Percentiles rank a stretch among this genome's conserved stretches.
These are phyloP conservation scores for Sorghum bicolor DNA, from an alignment of 176 grass and related monocot species.

Conservation along the genomic window DNA sequence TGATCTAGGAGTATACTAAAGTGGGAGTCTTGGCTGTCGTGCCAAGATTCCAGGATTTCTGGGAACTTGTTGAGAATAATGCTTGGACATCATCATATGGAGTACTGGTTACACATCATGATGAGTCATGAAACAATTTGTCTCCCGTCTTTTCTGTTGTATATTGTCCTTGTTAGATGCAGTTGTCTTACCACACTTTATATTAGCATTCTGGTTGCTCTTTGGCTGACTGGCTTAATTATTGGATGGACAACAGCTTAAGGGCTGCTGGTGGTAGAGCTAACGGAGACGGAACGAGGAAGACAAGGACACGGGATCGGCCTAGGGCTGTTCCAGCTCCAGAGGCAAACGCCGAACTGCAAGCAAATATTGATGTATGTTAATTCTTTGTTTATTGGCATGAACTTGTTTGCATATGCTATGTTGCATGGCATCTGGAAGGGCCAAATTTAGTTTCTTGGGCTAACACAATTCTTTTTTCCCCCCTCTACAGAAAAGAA, in stretches of 20 bases:
- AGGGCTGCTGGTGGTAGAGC: slow-evolving; percentile 62
- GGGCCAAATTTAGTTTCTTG: background rate
- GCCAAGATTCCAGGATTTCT: slow-evolving; percentile 55
- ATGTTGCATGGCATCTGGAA: background rate
- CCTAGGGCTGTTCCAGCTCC: slow-evolving; percentile 72
- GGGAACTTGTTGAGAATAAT: slow-evolving; percentile 44
- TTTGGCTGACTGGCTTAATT: slow-evolving; percentile 18
- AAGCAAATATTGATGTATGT: slow-evolving; percentile 88
- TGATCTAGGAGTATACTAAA: slow-evolving; percentile 32
- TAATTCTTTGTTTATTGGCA: slow-evolving; percentile 9
- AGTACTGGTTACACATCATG: slow-evolving; percentile 42
- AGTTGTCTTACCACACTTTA: background rate
- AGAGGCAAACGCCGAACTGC: slow-evolving; percentile 84
- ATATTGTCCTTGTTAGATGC: background rate
- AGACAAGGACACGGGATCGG: slow-evolving; percentile 68
- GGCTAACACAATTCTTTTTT: background rate
- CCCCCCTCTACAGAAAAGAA: slow-evolving; percentile 55
- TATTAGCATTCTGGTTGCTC: slow-evolving; percentile 1
- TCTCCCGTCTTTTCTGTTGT: slow-evolving; percentile 26
- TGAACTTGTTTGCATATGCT: background rate
- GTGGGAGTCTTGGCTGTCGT: slow-evolving; percentile 31
- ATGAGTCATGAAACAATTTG: slow-evolving; percentile 38
- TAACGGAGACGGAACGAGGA: slow-evolving; percentile 68
- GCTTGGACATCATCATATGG: slow-evolving; percentile 57
- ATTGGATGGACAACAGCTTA: slow-evolving; percentile 44